These are phyloP conservation scores for Petunia axillaris DNA, from an alignment of 257 asterid species.

Conservation along the genomic window DNA sequence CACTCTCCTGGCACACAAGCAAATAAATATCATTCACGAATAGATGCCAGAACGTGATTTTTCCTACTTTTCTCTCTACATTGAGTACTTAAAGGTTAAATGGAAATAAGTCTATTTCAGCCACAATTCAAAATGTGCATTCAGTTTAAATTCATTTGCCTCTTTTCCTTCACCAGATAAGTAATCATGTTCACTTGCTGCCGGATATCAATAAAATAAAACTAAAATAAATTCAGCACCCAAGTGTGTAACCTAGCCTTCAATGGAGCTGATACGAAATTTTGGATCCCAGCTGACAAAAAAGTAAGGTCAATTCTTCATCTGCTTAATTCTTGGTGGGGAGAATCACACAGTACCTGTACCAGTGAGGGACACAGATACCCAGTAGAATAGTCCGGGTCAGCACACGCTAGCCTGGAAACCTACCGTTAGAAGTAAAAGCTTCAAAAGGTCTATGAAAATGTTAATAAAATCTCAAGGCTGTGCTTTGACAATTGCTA, in stretches of 20 bases:
- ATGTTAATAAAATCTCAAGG: constrained; percentile 9
- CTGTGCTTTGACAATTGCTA: background rate
- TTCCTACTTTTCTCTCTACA: background rate
- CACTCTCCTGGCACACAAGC: constrained; percentile 2
- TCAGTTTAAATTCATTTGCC: background rate
- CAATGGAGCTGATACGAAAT: constrained; percentile 5
- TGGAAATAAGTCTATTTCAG: background rate
- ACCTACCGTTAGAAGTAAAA: background rate
- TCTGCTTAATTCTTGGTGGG: constrained; percentile 1
- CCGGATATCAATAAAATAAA: background rate
- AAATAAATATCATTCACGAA: constrained; percentile 17
- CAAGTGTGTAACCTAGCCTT: background rate
- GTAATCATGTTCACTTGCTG: constrained; percentile 8
- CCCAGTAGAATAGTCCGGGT: background rate
- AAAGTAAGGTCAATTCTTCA: background rate
- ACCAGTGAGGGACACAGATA: constrained; percentile 12
- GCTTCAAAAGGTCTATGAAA: background rate
- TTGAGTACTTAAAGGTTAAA: background rate
- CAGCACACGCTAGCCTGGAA: background rate
- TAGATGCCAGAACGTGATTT: constrained; percentile 16
- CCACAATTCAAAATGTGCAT: constrained; percentile 2
- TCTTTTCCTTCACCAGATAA: background rate
- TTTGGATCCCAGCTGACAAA: background rate
- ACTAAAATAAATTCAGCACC: constrained; percentile 21
- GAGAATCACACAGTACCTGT: background rate